Percentiles rank a stretch among this genome's conserved stretches.
Conservation (phyloP, 1,284 basidiomycete species). For the Austroboletus novae-zelandiae region DNA sequence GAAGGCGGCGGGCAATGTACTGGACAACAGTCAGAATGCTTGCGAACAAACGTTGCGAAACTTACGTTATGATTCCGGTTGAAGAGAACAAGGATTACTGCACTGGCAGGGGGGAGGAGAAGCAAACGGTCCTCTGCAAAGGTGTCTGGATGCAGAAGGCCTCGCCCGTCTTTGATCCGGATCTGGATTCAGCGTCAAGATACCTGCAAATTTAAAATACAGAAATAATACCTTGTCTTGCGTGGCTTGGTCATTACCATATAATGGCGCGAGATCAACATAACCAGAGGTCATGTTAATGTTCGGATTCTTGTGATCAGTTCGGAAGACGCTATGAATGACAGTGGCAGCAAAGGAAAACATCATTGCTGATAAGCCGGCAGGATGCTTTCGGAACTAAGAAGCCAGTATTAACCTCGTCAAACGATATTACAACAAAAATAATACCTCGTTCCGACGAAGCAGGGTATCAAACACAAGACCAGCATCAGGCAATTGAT, state of each 20-base stretch:
- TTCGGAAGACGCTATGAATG: constrained; percentile 79
- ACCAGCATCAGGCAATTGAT: constrained; percentile 74
- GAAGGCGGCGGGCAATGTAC: constrained; percentile 77
- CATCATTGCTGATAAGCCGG: constrained; percentile 75
- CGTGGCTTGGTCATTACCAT: constrained; percentile 64
- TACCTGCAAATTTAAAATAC: not conserved
- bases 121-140: constrained; percentile 80
- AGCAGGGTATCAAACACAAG: constrained; percentile 68
- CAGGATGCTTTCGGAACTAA: constrained; percentile 74
- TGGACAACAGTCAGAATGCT: constrained; percentile 25
- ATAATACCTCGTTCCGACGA: constrained; percentile 32
- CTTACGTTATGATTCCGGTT: constrained; percentile 83
- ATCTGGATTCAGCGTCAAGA: constrained; percentile 19
- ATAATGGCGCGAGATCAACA: constrained; percentile 80
- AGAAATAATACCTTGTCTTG: constrained; percentile 50
- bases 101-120: constrained; percentile 75
- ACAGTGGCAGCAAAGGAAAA: constrained; percentile 81
- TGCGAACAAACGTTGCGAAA: constrained; percentile 2
- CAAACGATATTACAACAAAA: not conserved
- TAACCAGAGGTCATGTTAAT: constrained; percentile 89
- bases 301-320: constrained; percentile 58
- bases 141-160: constrained; percentile 63
- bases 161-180: constrained; percentile 62
- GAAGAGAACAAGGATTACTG: constrained; percentile 75
- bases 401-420: not conserved